Evolutionary conservation across 441 rosid species (phyloP), one percentile per base, ranked within the genome.

Genomic region (Jatropha multifida): DNA sequence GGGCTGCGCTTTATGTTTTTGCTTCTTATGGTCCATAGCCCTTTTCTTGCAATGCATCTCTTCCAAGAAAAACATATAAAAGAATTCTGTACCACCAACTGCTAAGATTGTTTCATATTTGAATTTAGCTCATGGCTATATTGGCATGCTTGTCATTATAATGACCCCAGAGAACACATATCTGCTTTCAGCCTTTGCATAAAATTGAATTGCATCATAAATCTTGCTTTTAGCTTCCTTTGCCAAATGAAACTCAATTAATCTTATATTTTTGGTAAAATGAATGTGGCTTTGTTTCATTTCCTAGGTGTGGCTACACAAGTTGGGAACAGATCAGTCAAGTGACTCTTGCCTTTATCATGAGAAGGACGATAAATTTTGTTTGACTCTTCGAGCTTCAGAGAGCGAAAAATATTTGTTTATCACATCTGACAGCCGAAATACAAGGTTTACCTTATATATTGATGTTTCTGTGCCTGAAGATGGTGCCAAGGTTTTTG

Each of bases 301-400:
- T 79, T 75, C 49, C 64, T 79, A 94, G 98, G 98, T 76, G 66
- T 93, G 99, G 99, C 84, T 93, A 68, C 99, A 93, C 83, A 89
- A 87, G 87, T 72, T 95, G 88, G 97, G 88, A 74, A 83, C 93
- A 0, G 90, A 88, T 55, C 98, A 88, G 61, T 78, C 86, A 49
- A 87, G 77, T 81, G 99, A 92, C 75, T 65, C 77, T 32, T 88
- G 96, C 84, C 93, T 93, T 72, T 90, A 91, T 78, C 96, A 93
- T 62, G 98, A 95, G 86, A 85, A 90, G 84, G 94, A 95, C 85
- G 97, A 93, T 65, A 93, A 82, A 82, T 95, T 91, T 85, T 86
- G 90, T 74, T 83, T 95, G 78, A 87, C 71, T 71, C 90, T 95
- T 73, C 61, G 78, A 61, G 85, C 95, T 72, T 93, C 97, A 70